Evolutionary conservation across 768 basidiomycete genomes (phyloP), one percentile per base, ranked within the genome.

Genomic region (Auriscalpium orientale): DNA sequence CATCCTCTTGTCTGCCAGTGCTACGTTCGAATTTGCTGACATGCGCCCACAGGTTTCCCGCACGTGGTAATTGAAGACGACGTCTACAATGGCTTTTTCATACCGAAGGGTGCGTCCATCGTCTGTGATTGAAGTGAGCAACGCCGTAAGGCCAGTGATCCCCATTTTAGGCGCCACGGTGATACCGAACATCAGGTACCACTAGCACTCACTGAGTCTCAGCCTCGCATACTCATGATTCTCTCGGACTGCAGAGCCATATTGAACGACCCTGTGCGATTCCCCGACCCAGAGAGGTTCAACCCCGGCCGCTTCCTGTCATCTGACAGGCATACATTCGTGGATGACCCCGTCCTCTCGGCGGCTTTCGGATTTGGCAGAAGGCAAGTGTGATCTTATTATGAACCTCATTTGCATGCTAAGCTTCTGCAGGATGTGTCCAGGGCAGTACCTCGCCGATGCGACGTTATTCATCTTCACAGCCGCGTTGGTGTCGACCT

Each of bases 301-400:
- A 56, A 58, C 34, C 64, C 64, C 4, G 59, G 61, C 13, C 53
- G 64, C 15, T 64, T 60, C 50, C 43, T 63, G 22, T 12, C 12
- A 20, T 33, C 46, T 9, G 40, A 53, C 16, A 53, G 52, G 8
- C 20, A 35, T 15, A n/a, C 16, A 10, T 43, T 15, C 36, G 49
- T n/a, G 15, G 20, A 36, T 48, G 55, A 18, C 54, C 54, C 13
- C 28, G 49, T 15, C 15, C 16, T 16, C 33, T 51, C 34, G 33
- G 18, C 18, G 40, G 40, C 40, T 15, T 58, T 58, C 43, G 58
- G 58, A 22, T 55, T 55, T 28, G 58, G 58, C n/a, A 35, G 54
- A 20, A 40, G 58, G 58, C 18, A 18, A 43, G 13, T 3, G 18
- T 7, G 15, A 43, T 18, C 18, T 3, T 15, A 18, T 43, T 43